Evolutionary conservation across 108 stramenopile species (phyloP).

Genomic region (Pinguiococcus pyrenoidosus): DNA sequence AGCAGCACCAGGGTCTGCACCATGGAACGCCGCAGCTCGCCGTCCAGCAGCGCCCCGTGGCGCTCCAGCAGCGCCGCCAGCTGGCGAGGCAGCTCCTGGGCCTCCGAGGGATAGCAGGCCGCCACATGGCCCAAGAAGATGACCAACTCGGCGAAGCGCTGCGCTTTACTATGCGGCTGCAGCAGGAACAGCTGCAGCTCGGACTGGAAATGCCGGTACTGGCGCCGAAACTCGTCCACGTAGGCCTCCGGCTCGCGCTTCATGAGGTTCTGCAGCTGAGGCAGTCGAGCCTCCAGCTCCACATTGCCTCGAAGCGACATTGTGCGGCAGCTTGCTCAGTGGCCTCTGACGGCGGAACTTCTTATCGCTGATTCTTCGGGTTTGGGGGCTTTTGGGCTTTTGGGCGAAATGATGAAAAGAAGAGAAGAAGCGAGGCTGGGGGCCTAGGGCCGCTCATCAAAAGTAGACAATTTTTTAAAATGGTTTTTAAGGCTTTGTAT

Average conservation of each 20-base stretch:
- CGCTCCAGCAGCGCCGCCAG: slow-evolving; percentile 61
- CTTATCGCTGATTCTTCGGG: too few species aligned
- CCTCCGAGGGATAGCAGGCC: slow-evolving; percentile 55
- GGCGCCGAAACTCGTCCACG: slow-evolving; percentile 80
- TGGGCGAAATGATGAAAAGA: too few species aligned
- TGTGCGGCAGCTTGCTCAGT: too few species aligned
- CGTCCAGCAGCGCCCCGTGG: slow-evolving; percentile 42
- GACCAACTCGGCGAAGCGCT: slow-evolving; percentile 57
- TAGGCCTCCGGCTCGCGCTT: slow-evolving; percentile 86
- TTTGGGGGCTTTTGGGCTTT: too few species aligned
- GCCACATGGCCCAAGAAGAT: slow-evolving; percentile 54
- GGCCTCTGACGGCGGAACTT: too few species aligned
- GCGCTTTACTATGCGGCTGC: slow-evolving; percentile 51
- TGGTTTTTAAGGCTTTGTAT: too few species aligned
- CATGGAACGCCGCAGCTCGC: slow-evolving; percentile 65
- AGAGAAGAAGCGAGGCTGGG: too few species aligned
- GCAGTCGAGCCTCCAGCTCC: too few species aligned
- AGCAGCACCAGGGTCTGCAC: slow-evolving; percentile 75
- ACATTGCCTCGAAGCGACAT: too few species aligned
- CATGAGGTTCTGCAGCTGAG: slow-evolving; percentile 85
- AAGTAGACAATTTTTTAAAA: too few species aligned
- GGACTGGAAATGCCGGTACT: slow-evolving; percentile 17
- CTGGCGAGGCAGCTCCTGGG: slow-evolving; percentile 53
- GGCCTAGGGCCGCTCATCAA: too few species aligned
- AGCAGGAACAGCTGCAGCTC: slow-evolving; percentile 30